A percentile compares a stretch with the other conserved stretches of the same genome.
These are phyloP conservation scores for Saccharomyces hybrid DNA, from an alignment of 1,139 yeast species.

Conservation along the genomic window DNA sequence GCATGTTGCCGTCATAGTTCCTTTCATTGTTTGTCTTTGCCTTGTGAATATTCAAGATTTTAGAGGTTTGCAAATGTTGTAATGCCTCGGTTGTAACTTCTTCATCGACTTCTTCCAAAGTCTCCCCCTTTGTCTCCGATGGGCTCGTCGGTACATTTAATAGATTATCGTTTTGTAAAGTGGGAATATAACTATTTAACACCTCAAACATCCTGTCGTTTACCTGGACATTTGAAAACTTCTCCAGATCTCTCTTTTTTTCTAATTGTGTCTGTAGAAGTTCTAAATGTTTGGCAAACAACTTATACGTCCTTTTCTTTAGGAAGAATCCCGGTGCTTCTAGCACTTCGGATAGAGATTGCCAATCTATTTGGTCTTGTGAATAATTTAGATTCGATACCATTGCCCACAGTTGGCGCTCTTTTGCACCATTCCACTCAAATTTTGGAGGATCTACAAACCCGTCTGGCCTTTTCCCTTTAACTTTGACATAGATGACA, in stretches of 20 bases:
- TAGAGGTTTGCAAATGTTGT: constrained; percentile 24
- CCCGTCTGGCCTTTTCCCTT: constrained; percentile 36
- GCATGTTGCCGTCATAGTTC: constrained; percentile 5
- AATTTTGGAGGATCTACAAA: constrained; percentile 37
- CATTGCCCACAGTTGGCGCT: constrained; percentile 36
- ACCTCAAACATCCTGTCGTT: constrained; percentile 1
- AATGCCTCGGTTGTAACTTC: constrained; percentile 15
- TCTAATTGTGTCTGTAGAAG: constrained; percentile 22
- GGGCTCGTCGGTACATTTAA: background rate
- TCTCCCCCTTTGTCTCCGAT: background rate
- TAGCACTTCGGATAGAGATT: constrained; percentile 18
- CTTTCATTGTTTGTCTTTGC: constrained; percentile 5
- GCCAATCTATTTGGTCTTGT: constrained; percentile 37
- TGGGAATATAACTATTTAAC: constrained; percentile 1
- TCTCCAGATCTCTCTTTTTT: constrained; percentile 11
- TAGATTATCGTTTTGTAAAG: background rate
- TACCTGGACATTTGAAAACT: background rate
- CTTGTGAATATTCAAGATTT: constrained; percentile 15
- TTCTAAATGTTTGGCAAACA: constrained; percentile 25
- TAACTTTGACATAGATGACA: constrained; percentile 25
- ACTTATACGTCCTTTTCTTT: constrained; percentile 24
- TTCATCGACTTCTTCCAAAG: constrained; percentile 1
- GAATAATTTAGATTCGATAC: constrained; percentile 33
- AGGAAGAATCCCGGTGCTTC: constrained; percentile 27
- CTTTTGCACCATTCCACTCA: constrained; percentile 38